Evolutionary conservation across 2,329 filamentous ascomycete species (phyloP).

Genomic region (Mariannaea sp.): DNA sequence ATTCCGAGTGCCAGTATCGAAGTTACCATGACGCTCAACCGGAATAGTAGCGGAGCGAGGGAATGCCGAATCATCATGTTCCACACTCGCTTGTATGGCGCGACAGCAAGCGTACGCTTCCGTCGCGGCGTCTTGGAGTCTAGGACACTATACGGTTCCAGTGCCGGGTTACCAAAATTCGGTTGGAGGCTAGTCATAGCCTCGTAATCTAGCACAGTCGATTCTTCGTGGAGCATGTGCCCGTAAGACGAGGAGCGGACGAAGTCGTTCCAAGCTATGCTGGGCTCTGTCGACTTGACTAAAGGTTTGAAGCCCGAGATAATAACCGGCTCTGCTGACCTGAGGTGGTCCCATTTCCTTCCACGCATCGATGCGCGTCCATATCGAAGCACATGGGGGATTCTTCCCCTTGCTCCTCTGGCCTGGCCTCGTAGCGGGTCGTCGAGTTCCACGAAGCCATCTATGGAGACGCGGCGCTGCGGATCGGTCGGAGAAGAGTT

Average conservation of each 20-base stretch:
- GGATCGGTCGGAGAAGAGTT: conserved; percentile 48
- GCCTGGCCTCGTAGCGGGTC: conserved; percentile 46
- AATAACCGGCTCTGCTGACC: conserved; percentile 63
- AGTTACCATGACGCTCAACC: conserved; percentile 80
- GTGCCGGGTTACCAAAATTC: conserved; percentile 48
- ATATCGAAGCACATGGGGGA: conserved; percentile 54
- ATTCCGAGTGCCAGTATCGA: conserved; percentile 82
- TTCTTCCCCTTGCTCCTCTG: conserved; percentile 42
- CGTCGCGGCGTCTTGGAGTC: conserved; percentile 39
- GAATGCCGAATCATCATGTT: conserved; percentile 76
- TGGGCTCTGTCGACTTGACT: conserved; percentile 44
- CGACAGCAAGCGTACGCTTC: conserved; percentile 38
- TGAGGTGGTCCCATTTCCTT: conserved; percentile 64
- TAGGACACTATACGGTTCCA: conserved; percentile 40
- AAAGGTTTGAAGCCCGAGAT: conserved; percentile 54
- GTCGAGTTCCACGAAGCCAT: conserved; percentile 52
- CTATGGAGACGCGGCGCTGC: conserved; percentile 51
- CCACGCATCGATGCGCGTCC: conserved; percentile 53
- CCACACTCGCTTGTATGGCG: conserved; percentile 63
- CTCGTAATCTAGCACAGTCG: conserved; percentile 53
- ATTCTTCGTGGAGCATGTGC: conserved; percentile 52
- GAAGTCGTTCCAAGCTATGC: conserved; percentile 57
- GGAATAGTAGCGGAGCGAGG: conserved; percentile 83
- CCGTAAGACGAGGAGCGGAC: conserved; percentile 59
- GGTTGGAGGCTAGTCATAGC: conserved; percentile 54